Evolutionary conservation across 345 rosid genomes (phyloP).

Genomic region (Atalantia buxifolia): DNA sequence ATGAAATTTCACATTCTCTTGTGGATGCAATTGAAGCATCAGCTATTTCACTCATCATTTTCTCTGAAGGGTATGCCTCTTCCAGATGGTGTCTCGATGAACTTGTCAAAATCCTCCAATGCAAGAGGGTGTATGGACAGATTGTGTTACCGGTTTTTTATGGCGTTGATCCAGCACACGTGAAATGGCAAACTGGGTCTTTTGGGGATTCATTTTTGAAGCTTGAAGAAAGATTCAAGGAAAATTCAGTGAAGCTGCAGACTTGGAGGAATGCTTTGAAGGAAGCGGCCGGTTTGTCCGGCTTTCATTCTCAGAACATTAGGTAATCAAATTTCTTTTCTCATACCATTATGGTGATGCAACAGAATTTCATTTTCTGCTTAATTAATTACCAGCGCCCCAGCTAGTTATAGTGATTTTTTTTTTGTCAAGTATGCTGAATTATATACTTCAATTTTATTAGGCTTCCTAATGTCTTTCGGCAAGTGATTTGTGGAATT

Average conservation of each 20-base stretch:
- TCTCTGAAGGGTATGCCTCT: not conserved
- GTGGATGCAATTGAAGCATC: not conserved
- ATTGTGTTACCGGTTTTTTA: not conserved
- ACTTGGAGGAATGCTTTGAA: no score
- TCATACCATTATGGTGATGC: no score
- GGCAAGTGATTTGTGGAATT: no score
- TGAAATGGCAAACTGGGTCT: not conserved
- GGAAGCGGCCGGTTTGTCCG: no score
- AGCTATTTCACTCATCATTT: not conserved
- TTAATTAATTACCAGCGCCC: not conserved
- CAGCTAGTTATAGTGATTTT: no score
- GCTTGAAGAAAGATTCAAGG: no score
- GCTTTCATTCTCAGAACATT: no score
- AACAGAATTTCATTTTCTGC: not conserved
- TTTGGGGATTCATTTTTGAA: not conserved
- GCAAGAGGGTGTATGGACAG: not conserved
- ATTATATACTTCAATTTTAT: no score
- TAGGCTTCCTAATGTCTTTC: no score
- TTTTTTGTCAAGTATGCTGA: no score
- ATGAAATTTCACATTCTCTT: not conserved
- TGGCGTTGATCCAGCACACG: not conserved
- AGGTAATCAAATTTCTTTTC: not conserved
- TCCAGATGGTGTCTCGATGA: constrained; percentile 4
- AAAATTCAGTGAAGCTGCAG: no score
- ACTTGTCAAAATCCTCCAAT: not conserved